These are phyloP conservation scores for Allomyces javanicus DNA, from an alignment of 192 early-diverging fungal genomes.

Conservation along the genomic window DNA sequence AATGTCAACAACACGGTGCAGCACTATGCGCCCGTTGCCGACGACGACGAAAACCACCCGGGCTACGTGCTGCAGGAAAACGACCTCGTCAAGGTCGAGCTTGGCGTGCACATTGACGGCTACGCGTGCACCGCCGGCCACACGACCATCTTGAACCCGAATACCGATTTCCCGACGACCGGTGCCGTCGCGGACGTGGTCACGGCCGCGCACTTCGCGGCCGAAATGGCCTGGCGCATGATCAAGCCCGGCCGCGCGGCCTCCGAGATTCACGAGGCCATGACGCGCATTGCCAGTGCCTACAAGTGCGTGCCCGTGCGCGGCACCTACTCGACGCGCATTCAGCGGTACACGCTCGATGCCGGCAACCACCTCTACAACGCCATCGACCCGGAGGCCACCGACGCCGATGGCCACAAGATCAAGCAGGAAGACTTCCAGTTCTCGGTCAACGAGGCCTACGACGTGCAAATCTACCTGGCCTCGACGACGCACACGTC, in stretches of 20 bases:
- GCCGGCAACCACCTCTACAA: slow-evolving; percentile 40
- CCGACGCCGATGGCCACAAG: slow-evolving; percentile 12
- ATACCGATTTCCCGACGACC: slow-evolving; percentile 33
- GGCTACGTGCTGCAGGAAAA: slow-evolving; percentile 34
- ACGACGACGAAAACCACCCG: slow-evolving; percentile 19
- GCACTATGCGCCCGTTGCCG: slow-evolving; percentile 49
- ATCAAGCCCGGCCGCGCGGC: slow-evolving; percentile 50
- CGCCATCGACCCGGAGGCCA: slow-evolving; percentile 17
- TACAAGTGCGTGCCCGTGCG: slow-evolving; percentile 50
- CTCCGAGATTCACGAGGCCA: slow-evolving; percentile 34
- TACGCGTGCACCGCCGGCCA: slow-evolving; percentile 67
- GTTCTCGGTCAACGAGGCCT: slow-evolving; percentile 49
- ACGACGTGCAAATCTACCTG: slow-evolving; percentile 47
- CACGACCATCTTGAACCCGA: slow-evolving; percentile 49
- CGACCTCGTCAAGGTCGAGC: slow-evolving; percentile 80
- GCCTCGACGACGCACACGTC: slow-evolving; percentile 39
- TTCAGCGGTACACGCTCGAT: slow-evolving; percentile 54
- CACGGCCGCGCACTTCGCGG: slow-evolving; percentile 59
- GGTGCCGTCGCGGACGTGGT: slow-evolving; percentile 42
- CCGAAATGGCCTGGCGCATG: slow-evolving; percentile 62
- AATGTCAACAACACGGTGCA: slow-evolving; percentile 59
- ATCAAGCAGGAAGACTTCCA: slow-evolving; percentile 38
- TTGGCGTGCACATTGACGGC: slow-evolving; percentile 83
- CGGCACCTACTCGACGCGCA: slow-evolving; percentile 41
- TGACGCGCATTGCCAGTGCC: slow-evolving; percentile 29